These are phyloP conservation scores for Phaeophleospora eucalypticola DNA, from an alignment of 2,329 filamentous ascomycete species.

Conservation along the genomic window DNA sequence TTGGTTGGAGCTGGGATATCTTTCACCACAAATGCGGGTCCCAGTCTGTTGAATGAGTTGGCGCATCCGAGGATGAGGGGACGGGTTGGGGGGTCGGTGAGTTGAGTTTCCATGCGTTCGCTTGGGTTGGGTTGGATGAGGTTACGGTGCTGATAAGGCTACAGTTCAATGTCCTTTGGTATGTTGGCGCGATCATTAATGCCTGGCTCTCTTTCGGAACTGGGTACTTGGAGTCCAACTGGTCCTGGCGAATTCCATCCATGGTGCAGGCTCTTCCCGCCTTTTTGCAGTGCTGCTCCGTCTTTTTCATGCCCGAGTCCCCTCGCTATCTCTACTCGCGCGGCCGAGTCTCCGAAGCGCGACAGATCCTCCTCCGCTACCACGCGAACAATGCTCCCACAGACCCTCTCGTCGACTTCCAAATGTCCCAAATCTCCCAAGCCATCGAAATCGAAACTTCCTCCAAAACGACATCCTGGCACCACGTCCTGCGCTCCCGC, in stretches of 20 bases:
- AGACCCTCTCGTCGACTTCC: slow-evolving; percentile 60
- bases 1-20: slow-evolving; percentile 11
- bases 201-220: slow-evolving; percentile 24
- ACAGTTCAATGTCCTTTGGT: slow-evolving; percentile 7
- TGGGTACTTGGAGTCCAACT: slow-evolving; percentile 17
- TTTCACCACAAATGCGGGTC: slow-evolving; percentile 10
- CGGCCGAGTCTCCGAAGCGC: slow-evolving; percentile 11
- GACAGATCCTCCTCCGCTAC: slow-evolving; percentile 50
- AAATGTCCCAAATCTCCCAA: slow-evolving; percentile 58
- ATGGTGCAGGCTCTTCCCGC: slow-evolving; percentile 25
- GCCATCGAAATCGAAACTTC: slow-evolving; percentile 52
- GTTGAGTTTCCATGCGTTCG: no score
- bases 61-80: no score
- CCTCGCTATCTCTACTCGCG: slow-evolving; percentile 11
- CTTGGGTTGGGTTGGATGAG: not conserved
- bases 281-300: slow-evolving; percentile 4
- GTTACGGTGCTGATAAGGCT: no score
- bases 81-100: no score
- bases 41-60: slow-evolving; percentile 7
- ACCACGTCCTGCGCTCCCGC: slow-evolving; percentile 15
- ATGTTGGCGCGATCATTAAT: slow-evolving; percentile 18
- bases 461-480: slow-evolving; percentile 42
- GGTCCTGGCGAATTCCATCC: slow-evolving; percentile 28
- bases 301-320: slow-evolving; percentile 14
- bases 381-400: slow-evolving; percentile 60